Evolutionary conservation across 495 filamentous ascomycete species (phyloP), one percentile per base, ranked within the genome.

Genomic region (Jackrogersella minutella): DNA sequence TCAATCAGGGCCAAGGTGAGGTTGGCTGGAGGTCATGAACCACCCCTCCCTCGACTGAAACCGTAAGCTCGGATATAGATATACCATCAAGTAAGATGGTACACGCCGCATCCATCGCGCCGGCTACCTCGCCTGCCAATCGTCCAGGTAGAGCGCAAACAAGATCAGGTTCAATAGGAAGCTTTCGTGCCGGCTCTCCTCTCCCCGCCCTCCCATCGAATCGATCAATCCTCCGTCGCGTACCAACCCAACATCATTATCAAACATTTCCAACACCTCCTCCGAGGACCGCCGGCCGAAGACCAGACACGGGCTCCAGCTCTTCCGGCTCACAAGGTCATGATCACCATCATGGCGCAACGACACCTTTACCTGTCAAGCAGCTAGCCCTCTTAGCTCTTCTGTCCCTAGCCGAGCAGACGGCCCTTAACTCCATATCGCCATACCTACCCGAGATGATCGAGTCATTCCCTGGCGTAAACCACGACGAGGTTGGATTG

Each of bases 371-470:
- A 21, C 95, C 95, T 1, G 89, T 84, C 67, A 88, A 80, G 70
- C 96, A 98, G 76, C 88, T 99, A 52, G 82, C 84, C 4, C 86
- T 97, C 1, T 81, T 99, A 22, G 95, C 93, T 1, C 77, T 98
- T 65, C 91, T 99, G 44, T 92, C 93, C 2, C 82, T 99, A 16
- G 89, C 91, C 30, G 95, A 99, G 68, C 95, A 99, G 78, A 97
- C 96, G 0, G 95, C 95, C 1, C 85, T 99, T 69, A 98, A 99
- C 72, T 95, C 91, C 11, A 96, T 99, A 62, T 90, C 90, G n/a
- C 95, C 95, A 0, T 99, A 99, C 76, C 86, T 99, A 0, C 95
- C 95, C 0, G 86, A 92, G 58, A 98, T 98, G 94, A 87, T 91
- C 1, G 86, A 88, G 8, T 87, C 85, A 5, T 98, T 99, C 68